Percentiles rank a stretch among this genome's conserved stretches.
Conservation (phyloP, 2,329 filamentous ascomycete genomes). For the Cladobotryum mycophilum region DNA sequence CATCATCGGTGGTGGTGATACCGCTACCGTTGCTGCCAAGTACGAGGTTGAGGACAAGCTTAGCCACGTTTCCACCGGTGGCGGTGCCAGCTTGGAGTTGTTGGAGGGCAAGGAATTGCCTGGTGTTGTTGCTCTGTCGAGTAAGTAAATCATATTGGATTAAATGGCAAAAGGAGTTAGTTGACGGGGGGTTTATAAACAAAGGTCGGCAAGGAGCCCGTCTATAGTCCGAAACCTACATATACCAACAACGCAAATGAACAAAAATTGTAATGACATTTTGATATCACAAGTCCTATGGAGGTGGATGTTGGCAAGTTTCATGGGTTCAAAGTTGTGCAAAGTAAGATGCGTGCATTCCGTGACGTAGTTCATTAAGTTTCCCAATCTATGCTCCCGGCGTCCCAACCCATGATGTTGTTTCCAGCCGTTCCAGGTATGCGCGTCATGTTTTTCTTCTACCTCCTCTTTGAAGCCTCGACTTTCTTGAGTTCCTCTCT, state of each 20-base stretch:
- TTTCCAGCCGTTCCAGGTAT: constrained; percentile 2
- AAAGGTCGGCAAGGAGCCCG: constrained; percentile 28
- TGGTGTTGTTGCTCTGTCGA: constrained; percentile 85
- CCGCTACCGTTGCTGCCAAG: constrained; percentile 95
- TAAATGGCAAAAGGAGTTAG: constrained; percentile 15
- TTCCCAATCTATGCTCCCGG: constrained; percentile 2
- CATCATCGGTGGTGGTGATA: constrained; percentile 98
- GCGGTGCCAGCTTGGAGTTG: constrained; percentile 90
- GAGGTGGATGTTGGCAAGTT: not conserved
- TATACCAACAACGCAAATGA: constrained; percentile 3
- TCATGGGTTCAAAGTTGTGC: too few species aligned
- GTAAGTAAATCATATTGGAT: constrained; percentile 46
- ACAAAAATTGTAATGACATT: constrained; percentile 1
- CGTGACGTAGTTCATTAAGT: constrained; percentile 8
- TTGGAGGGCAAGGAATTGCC: constrained; percentile 95
- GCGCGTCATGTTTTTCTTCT: constrained; percentile 17
- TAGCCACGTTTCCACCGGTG: constrained; percentile 95
- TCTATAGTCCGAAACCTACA: constrained; percentile 22
- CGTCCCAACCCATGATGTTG: constrained; percentile 5
- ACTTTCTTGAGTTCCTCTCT: constrained; percentile 95
- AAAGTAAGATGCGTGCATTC: not conserved
- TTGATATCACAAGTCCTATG: too few species aligned
- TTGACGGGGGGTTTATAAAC: constrained; percentile 23
- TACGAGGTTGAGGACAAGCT: constrained; percentile 94
- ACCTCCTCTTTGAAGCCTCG: constrained; percentile 64